Percentiles rank a stretch among this genome's conserved stretches.
Evolutionary conservation across 306 rosid genomes (phyloP).

Genomic region (Sechiopsis laciniata): DNA sequence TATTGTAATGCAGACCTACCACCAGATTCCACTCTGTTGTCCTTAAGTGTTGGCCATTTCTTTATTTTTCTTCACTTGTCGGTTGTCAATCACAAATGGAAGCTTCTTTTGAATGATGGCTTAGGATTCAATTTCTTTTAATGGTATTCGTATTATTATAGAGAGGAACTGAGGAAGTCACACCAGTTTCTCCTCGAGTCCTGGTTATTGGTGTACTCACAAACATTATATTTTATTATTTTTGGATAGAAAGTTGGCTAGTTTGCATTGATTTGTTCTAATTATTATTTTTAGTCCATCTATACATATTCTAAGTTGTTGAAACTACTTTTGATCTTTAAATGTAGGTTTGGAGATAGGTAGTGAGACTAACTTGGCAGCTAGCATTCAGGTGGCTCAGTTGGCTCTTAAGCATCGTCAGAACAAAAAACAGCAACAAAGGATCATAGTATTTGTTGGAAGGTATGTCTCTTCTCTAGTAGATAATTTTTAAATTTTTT

Average conservation of each 20-base stretch:
- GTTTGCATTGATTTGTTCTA: not conserved
- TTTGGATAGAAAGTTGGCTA: not conserved
- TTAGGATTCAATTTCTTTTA: not conserved
- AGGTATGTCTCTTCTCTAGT: slow-evolving; percentile 41
- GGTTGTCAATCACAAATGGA: not conserved
- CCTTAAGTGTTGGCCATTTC: not conserved
- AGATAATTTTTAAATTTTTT: not conserved
- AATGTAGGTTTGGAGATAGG: slow-evolving; percentile 78
- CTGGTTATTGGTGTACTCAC: not conserved
- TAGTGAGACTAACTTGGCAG: slow-evolving; percentile 91
- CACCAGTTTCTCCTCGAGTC: slow-evolving; percentile 9
- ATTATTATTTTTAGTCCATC: not conserved
- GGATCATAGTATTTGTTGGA: slow-evolving; percentile 89
- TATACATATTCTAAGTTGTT: not conserved
- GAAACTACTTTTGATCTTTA: not conserved
- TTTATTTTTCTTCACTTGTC: not conserved
- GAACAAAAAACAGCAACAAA: slow-evolving; percentile 94
- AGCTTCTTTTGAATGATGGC: slow-evolving; percentile 8
- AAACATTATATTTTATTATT: not conserved
- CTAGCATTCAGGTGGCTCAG: slow-evolving; percentile 95
- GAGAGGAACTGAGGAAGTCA: not conserved
- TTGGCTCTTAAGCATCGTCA: slow-evolving; percentile 97
- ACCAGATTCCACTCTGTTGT: not conserved
- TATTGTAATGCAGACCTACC: not conserved
- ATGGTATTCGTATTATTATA: not conserved